Percentiles rank a stretch among this genome's conserved stretches.
These are phyloP conservation scores for Conticribra guillardii DNA, from an alignment of 108 stramenopile genomes.

Conservation along the genomic window DNA sequence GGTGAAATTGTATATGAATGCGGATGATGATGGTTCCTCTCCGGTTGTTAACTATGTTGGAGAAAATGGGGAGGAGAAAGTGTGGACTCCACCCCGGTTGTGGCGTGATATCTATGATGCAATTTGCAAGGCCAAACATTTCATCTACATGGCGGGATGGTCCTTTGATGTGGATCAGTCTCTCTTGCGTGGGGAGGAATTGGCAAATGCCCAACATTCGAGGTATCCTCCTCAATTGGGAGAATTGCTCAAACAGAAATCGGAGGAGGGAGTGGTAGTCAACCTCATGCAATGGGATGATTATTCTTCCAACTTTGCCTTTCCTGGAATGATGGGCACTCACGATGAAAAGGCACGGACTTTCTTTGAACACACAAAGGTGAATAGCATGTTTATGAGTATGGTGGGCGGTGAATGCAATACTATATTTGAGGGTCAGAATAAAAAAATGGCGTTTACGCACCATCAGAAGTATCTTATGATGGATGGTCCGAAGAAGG, in stretches of 20 bases:
- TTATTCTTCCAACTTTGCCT: constrained; percentile 34
- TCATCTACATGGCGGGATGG: constrained; percentile 56
- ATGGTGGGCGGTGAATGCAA: constrained; percentile 46
- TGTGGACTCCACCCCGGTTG: constrained; percentile 39
- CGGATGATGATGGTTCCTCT: constrained; percentile 45
- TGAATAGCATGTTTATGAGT: constrained; percentile 37
- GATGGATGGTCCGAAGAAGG: constrained; percentile 45
- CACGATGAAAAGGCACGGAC: constrained; percentile 42
- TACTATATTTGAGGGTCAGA: constrained; percentile 21
- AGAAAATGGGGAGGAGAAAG: constrained; percentile 30
- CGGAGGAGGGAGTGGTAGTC: constrained; percentile 51
- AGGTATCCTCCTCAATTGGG: constrained; percentile 47
- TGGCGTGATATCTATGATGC: constrained; percentile 58
- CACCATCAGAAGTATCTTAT: constrained; percentile 59
- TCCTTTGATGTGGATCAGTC: constrained; percentile 45
- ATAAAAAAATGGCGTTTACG: constrained; percentile 48
- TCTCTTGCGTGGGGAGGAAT: constrained; percentile 48
- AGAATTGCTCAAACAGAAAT: constrained; percentile 43
- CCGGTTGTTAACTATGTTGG: constrained; percentile 42
- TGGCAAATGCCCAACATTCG: constrained; percentile 9
- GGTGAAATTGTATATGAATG: constrained; percentile 59
- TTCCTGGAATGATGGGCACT: constrained; percentile 51
- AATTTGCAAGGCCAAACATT: constrained; percentile 50
- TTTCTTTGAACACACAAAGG: constrained; percentile 40
- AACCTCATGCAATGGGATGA: constrained; percentile 64